A percentile compares a stretch with the other conserved stretches of the same genome.
phyloP scores from a whole-genome alignment of 2,329 filamentous ascomycete genomes.

The Pezicula neosporulosa region DNA sequence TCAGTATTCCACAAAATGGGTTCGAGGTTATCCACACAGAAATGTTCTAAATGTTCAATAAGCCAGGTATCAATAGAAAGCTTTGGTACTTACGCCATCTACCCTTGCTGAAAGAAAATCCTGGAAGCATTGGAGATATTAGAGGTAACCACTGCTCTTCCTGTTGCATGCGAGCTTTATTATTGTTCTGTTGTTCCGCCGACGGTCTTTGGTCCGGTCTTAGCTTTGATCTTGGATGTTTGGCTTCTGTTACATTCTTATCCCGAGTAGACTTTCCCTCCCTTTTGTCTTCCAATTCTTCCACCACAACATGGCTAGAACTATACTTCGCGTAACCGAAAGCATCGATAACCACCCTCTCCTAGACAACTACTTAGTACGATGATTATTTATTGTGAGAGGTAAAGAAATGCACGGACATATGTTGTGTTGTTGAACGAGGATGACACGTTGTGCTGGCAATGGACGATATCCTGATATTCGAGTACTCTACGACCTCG shows the following conservation, averaged over 20 bases:
- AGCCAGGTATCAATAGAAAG: no score
- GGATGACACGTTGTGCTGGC: slow-evolving; percentile 39
- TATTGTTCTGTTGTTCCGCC: slow-evolving; percentile 31
- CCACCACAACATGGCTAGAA: no score
- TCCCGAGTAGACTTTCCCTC: neutral
- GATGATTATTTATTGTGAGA: no score
- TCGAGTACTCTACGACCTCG: slow-evolving; percentile 38
- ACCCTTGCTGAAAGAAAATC: slow-evolving; percentile 44
- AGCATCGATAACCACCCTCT: no score
- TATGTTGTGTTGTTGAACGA: slow-evolving; percentile 27
- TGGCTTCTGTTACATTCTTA: neutral
- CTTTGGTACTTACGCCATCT: slow-evolving; percentile 35
- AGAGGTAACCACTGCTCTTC: slow-evolving; percentile 36
- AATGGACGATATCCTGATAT: slow-evolving; percentile 38
- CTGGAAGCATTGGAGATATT: slow-evolving; percentile 36
- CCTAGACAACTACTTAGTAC: no score
- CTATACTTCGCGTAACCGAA: no score
- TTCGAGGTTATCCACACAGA: slow-evolving; percentile 16
- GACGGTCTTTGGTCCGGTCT: slow-evolving; percentile 24
- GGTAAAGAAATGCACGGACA: slow-evolving; percentile 32
- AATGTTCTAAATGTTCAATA: no score
- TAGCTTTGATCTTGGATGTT: neutral
- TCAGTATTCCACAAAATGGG: slow-evolving; percentile 35
- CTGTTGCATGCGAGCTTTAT: slow-evolving; percentile 36
- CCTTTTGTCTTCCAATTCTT: no score